Evolutionary conservation across 495 filamentous ascomycete genomes (phyloP), one percentile per base, ranked within the genome.

Genomic region (Aspergillus leporis): DNA sequence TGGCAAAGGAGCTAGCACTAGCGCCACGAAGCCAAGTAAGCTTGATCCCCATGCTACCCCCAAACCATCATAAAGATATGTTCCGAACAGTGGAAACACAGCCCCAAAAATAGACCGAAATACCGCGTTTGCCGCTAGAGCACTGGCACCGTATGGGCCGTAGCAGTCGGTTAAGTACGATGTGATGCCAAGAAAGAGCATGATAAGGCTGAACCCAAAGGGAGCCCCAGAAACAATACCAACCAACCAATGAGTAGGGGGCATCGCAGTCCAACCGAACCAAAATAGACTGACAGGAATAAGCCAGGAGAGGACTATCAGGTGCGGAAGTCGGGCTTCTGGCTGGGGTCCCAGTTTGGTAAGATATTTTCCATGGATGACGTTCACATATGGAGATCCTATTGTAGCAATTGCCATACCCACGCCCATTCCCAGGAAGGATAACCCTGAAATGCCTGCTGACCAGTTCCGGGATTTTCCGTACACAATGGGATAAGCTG

Each of bases 141-240:
- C 87, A 0, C 82, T 86, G 0, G 88, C 88, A 1, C 87, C 86
- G 60, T 84, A 91, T 43, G 90, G 83, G 32, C 82, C 85, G 69
- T 90, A 85, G 16, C 81, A 79, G 67, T 90, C 87, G 54, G 89
- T 83, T n/a, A 90, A 76, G 64, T 90, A 91, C 62, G 82, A 87
- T 70, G 87, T 80, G 47, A 88, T 73, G 18, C 76, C 74, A 7
- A 89, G 74, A 71, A 87, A 86, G 31, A 90, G 77, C 21, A 83
- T 67, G 5, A 87, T 79, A 64, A 85, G 78, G n/a, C 84, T 83
- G 50, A 86, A 85, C 3, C 84, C 87, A 59, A 90, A 89, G 0
- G 85, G 80, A 4, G 77, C 77, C 3, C 77, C 79, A 21, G 72
- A 81, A 13, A 83, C 74, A 49, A 89, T 85, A 32, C 74, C 75